These are phyloP conservation scores for Syzygium malaccense DNA, from an alignment of 441 rosid species.

Conservation along the genomic window DNA sequence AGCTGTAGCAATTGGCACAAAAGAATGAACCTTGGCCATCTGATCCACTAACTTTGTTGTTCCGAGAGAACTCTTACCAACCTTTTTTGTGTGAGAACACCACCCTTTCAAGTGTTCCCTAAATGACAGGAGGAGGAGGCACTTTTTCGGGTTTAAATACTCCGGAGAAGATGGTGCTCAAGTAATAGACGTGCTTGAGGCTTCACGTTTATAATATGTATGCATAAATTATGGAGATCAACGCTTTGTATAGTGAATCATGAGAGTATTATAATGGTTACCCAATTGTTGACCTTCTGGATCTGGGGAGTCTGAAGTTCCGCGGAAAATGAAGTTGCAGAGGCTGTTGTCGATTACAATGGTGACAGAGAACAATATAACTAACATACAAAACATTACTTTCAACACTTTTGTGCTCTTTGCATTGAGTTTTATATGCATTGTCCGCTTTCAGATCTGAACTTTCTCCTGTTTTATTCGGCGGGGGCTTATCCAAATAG, in stretches of 20 bases:
- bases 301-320: not conserved
- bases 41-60: not conserved
- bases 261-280: not conserved
- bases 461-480: not conserved
- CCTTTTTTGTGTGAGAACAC: no score
- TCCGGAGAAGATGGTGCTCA: not conserved
- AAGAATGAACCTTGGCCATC: slow-evolving; percentile 18
- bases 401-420: not conserved
- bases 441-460: not conserved
- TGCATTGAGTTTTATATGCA: not conserved
- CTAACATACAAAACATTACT: not conserved
- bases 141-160: not conserved
- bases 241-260: not conserved
- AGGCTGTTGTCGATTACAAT: not conserved
- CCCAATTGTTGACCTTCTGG: not conserved
- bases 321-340: not conserved
- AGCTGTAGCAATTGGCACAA: not conserved
- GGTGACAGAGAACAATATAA: not conserved
- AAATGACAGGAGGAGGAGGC: not conserved
- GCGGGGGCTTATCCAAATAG: not conserved
- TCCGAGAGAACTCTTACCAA: not conserved
- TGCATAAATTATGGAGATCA: not conserved
- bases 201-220: not conserved
- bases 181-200: not conserved
- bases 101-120: not conserved